A percentile compares a stretch with the other conserved stretches of the same genome.
phyloP scores from a whole-genome alignment of 495 filamentous ascomycete species.

The Xylaria sp. region DNA sequence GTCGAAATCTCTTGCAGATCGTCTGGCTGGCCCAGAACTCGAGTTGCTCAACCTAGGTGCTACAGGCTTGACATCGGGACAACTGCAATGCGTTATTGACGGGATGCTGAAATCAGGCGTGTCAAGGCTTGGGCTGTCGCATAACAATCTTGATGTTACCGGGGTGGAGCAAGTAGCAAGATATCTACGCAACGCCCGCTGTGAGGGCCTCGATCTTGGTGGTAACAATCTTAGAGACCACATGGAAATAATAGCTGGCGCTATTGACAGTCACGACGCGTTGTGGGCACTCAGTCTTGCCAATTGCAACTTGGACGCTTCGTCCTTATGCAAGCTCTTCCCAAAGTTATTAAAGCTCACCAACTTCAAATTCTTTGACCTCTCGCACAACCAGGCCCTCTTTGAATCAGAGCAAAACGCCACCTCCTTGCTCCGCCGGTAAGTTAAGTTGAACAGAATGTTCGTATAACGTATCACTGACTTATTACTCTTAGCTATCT shows the following conservation, averaged over 20 bases:
- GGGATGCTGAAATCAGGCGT: slow-evolving; percentile 77
- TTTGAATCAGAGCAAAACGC: slow-evolving; percentile 79
- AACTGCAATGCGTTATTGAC: slow-evolving; percentile 75
- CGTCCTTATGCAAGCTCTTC: slow-evolving; percentile 75
- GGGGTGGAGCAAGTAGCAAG: slow-evolving; percentile 77
- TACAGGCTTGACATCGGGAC: slow-evolving; percentile 72
- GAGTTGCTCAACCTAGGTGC: slow-evolving; percentile 86
- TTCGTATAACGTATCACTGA: slow-evolving; percentile 26
- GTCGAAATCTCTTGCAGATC: slow-evolving; percentile 74
- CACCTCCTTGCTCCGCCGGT: slow-evolving; percentile 74
- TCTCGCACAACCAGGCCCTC: slow-evolving; percentile 85
- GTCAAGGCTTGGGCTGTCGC: slow-evolving; percentile 79
- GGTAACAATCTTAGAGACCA: slow-evolving; percentile 80
- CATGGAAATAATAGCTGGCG: slow-evolving; percentile 69
- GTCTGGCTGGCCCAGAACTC: slow-evolving; percentile 75
- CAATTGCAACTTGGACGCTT: slow-evolving; percentile 79
- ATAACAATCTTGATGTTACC: slow-evolving; percentile 75
- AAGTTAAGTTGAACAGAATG: slow-evolving; percentile 33
- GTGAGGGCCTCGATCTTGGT: slow-evolving; percentile 91
- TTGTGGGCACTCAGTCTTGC: slow-evolving; percentile 87
- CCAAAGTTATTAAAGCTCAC: slow-evolving; percentile 73
- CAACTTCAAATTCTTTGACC: slow-evolving; percentile 87
- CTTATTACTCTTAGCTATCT: slow-evolving; percentile 62
- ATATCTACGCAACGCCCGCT: slow-evolving; percentile 75
- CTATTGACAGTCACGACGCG: slow-evolving; percentile 65